Evolutionary conservation across 2,329 filamentous ascomycete genomes (phyloP), one percentile per base, ranked within the genome.

Genomic region (Fusarium decemcellulare): DNA sequence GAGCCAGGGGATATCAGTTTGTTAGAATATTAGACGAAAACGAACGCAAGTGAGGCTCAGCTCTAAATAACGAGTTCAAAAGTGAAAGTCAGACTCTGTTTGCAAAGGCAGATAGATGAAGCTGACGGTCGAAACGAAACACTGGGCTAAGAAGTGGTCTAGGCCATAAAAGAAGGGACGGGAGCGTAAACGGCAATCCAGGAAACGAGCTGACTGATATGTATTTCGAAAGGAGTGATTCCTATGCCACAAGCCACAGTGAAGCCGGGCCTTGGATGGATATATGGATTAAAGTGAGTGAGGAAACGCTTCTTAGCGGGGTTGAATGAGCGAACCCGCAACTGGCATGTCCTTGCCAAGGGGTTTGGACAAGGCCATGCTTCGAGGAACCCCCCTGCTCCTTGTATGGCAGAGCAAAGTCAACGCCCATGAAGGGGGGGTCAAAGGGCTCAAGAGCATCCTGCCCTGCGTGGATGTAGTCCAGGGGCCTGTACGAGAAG

Each of bases 361-460:
- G 72, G 71, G 72, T 64, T 58, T 63, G 65, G 60, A 63, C 67
- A 69, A 64, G 68, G 65, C 44, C 69, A 54, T 65, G 62, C 53
- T 63, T 63, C 59, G 61, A 67, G 60, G 59, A 55, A 61, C 59
- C 56, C 48, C 70, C 73, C 70, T 66, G 65, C 63, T 61, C 59
- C 39, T 67, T 62, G 62, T 68, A 65, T 68, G 81, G 81, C 78
- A 82, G 79, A 84, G 78, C 56, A 44, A 65, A 80, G 81, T 83
- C 80, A 83, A 82, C 83, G 83, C 80, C 81, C 59, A 79, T 78
- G 77, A 59, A 78, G 76, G 58, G 76, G 76, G 79, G 80, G 81
- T 77, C 80, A 82, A 82, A 84, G 81, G 81, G 81, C 82, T 81
- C 57, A 67, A 70, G 54, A 57, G 64, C 59, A 62, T 74, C 63